phyloP scores from a whole-genome alignment of 495 filamentous ascomycete species.

The Platismatia glauca region DNA sequence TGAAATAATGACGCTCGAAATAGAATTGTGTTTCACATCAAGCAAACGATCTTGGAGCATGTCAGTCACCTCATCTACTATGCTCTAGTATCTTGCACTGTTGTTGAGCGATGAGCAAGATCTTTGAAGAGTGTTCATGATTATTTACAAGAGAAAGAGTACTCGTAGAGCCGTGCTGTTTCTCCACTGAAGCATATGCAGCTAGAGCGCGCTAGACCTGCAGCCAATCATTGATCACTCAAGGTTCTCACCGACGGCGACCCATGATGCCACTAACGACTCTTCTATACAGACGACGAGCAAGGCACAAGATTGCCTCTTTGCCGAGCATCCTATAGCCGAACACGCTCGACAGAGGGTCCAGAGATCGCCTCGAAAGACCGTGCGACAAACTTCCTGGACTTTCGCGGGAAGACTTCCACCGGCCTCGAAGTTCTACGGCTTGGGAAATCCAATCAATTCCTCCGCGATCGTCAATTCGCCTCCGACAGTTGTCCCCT shows the following conservation, averaged over 20 bases:
- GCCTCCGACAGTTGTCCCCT: slow-evolving; percentile 1
- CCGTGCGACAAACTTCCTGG: slow-evolving; percentile 10
- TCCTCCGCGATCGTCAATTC: slow-evolving; percentile 6
- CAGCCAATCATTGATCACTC: slow-evolving; percentile 4
- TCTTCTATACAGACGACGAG: background rate
- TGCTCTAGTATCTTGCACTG: background rate
- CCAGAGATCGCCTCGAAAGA: slow-evolving; percentile 1
- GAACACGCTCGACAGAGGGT: background rate
- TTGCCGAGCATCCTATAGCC: background rate
- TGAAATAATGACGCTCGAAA: background rate
- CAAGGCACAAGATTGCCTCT: background rate
- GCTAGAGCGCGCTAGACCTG: slow-evolving; percentile 12
- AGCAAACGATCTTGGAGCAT: background rate
- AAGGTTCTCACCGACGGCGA: slow-evolving; percentile 4
- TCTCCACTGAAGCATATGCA: slow-evolving; percentile 2
- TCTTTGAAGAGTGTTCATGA: background rate
- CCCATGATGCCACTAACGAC: slow-evolving; percentile 5
- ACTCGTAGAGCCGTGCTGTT: too few species aligned
- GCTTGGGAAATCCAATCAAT: slow-evolving; percentile 14
- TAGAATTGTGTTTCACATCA: background rate
- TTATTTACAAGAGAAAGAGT: background rate
- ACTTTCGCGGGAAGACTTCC: slow-evolving; percentile 1
- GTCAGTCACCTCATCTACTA: background rate
- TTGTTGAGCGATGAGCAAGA: too few species aligned
- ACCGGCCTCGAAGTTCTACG: slow-evolving; percentile 6